Base-by-base conservation (phyloP, 2,329 filamentous ascomycete genomes). In the Penicillium sp. region DNA sequence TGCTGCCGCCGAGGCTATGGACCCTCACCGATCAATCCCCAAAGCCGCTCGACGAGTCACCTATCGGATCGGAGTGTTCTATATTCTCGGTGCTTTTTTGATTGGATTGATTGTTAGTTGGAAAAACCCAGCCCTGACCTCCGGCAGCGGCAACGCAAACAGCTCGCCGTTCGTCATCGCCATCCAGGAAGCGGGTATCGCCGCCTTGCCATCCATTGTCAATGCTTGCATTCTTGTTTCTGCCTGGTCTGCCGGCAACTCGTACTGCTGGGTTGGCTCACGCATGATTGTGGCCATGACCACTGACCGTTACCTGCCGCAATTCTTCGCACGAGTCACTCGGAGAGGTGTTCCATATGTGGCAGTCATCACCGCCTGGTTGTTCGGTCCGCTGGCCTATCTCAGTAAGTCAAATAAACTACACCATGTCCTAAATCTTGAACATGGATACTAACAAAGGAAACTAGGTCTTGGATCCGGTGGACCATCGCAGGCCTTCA, bases 251-350 rank as follows among this genome's bases (percentile, higher is more conserved):
- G 72, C 73, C 0, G 73, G 72, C 18, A 74, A 74, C 60, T 74
- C 73, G 1, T 56, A 56, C 21, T 56, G 55, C 23, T 56, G 55
- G 55, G 55, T 56, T 23, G 55, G 48, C 1, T 56, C 55, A 5
- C 47, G 55, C 33, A 56, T 56, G 48, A 56, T 56, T 47, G 55
- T 56, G 8, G 55, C 55, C 6, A 56, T 87, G 54, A 83, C 84
- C 0, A 76, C 84, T 14, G 83, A 85, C 68, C 72, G 74, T 20
- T 83, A 86, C 60, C 80, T 84, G 0, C 83, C 83, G 0, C 73
- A 76, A 46, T 64, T 85, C 61, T 84, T 85, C 64, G 71, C 82
- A 47, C 74, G 79, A 23, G 81, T 80, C 1, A 79, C 74, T 21
- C 70, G 72, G 21, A 78, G 75, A 63, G 81, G 81, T 43, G 77